phyloP scores from a whole-genome alignment of 345 rosid genomes.

The Eucalyptus viminalis region DNA sequence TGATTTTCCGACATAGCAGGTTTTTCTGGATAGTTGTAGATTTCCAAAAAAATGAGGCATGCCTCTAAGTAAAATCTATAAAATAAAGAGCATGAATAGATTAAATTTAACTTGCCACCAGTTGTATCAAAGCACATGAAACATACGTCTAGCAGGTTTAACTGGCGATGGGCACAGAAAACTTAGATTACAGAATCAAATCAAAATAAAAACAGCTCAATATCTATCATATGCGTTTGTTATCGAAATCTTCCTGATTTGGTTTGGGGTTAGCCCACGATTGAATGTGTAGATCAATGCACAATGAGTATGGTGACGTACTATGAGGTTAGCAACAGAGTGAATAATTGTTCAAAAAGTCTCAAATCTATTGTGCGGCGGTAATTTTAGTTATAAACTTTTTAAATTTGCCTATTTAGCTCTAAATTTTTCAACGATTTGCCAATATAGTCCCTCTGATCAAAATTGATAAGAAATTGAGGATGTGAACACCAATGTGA shows the following conservation, averaged over 20 bases:
- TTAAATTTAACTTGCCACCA: not conserved
- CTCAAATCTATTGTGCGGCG: too few relatives aligned
- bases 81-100: not conserved
- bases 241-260: too few relatives aligned
- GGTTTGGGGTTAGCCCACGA: too few relatives aligned
- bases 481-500: not conserved
- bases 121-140: not conserved
- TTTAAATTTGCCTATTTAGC: too few relatives aligned
- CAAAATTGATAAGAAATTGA: not conserved
- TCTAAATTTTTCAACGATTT: too few relatives aligned
- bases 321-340: not conserved
- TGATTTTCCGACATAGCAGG: not conserved
- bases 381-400: too few relatives aligned
- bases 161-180: too few relatives aligned
- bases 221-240: too few relatives aligned
- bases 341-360: not conserved
- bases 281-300: not conserved
- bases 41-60: not conserved
- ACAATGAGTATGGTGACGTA: not conserved
- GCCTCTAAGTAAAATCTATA: not conserved
- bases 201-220: too few relatives aligned
- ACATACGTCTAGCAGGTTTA: not conserved
- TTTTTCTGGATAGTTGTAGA: not conserved
- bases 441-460: too few relatives aligned
- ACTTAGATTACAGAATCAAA: too few relatives aligned